Percentiles rank a stretch among this genome's conserved stretches.
phyloP scores from a whole-genome alignment of 1,139 yeast species.

The Kurtzmaniella quercitrusa region DNA sequence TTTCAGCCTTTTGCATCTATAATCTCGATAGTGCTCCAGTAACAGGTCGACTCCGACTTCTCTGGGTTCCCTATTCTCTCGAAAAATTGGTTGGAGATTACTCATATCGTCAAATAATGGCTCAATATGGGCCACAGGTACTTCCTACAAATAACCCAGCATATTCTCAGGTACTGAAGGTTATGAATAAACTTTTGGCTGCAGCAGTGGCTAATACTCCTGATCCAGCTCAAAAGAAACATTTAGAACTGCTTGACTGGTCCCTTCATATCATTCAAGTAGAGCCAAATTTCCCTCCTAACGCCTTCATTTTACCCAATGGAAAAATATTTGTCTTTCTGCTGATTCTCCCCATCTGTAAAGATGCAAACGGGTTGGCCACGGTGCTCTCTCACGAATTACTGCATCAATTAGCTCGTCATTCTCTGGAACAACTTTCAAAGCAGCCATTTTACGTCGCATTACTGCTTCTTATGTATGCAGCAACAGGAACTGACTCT shows the following conservation, averaged over 20 bases:
- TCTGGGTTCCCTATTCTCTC: slow-evolving; percentile 66
- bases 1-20: slow-evolving; percentile 48
- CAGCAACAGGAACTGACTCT: slow-evolving; percentile 43
- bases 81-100: slow-evolving; percentile 68
- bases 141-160: slow-evolving; percentile 54
- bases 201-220: slow-evolving; percentile 40
- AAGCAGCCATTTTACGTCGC: slow-evolving; percentile 57
- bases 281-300: slow-evolving; percentile 70
- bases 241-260: slow-evolving; percentile 58
- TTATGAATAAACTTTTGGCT: slow-evolving; percentile 64
- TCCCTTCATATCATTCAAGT: slow-evolving; percentile 70
- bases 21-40: slow-evolving; percentile 82
- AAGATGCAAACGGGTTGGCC: slow-evolving; percentile 86
- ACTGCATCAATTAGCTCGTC: slow-evolving; percentile 91
- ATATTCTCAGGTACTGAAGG: slow-evolving; percentile 48
- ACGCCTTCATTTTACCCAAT: slow-evolving; percentile 93
- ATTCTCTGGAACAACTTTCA: slow-evolving; percentile 77
- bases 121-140: slow-evolving; percentile 41
- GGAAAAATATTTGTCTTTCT: slow-evolving; percentile 92
- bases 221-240: slow-evolving; percentile 27
- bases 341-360: slow-evolving; percentile 73
- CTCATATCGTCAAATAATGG: slow-evolving; percentile 59
- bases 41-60: slow-evolving; percentile 67
- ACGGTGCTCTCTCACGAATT: slow-evolving; percentile 91
- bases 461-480: slow-evolving; percentile 46